phyloP scores from a whole-genome alignment of 768 basidiomycete species.

The Strobilomyces dryophilus region DNA sequence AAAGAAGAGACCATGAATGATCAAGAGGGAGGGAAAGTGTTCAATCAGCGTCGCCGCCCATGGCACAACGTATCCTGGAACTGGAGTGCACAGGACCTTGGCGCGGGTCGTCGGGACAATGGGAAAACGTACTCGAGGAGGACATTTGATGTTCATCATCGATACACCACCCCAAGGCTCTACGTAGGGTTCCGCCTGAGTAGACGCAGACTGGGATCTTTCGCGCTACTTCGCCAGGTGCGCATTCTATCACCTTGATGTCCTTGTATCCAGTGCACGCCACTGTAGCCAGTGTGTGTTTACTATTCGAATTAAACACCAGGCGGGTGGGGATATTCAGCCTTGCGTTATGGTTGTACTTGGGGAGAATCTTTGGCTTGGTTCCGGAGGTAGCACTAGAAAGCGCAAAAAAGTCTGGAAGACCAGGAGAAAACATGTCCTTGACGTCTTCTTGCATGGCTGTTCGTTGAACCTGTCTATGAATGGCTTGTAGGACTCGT shows the following conservation, averaged over 20 bases:
- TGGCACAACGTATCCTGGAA: constrained; percentile 11
- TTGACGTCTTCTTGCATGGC: constrained; percentile 16
- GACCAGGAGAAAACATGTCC: constrained; percentile 1
- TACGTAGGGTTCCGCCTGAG: neutral
- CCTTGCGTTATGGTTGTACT: neutral
- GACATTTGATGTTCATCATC: neutral
- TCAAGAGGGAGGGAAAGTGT: constrained; percentile 13
- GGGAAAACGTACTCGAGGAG: neutral
- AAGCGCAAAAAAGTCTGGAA: constrained; percentile 7
- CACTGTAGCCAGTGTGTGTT: neutral
- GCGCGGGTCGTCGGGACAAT: neutral
- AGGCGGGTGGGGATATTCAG: neutral
- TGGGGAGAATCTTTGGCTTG: constrained; percentile 5
- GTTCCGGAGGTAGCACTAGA: constrained; percentile 18
- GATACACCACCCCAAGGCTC: neutral
- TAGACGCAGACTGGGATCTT: neutral
- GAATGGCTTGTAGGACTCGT: constrained; percentile 15
- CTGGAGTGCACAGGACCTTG: neutral
- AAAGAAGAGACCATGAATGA: constrained; percentile 21
- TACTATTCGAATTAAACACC: neutral
- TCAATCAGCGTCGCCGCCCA: constrained; percentile 13
- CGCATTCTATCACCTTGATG: constrained; percentile 5
- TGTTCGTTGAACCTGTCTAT: constrained; percentile 7
- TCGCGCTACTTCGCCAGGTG: constrained; percentile 1
- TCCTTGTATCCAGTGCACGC: neutral